A percentile compares a stretch with the other conserved stretches of the same genome.
Evolutionary conservation across 805 yeast species (phyloP).

Genomic region (Starmera dryadoides): DNA sequence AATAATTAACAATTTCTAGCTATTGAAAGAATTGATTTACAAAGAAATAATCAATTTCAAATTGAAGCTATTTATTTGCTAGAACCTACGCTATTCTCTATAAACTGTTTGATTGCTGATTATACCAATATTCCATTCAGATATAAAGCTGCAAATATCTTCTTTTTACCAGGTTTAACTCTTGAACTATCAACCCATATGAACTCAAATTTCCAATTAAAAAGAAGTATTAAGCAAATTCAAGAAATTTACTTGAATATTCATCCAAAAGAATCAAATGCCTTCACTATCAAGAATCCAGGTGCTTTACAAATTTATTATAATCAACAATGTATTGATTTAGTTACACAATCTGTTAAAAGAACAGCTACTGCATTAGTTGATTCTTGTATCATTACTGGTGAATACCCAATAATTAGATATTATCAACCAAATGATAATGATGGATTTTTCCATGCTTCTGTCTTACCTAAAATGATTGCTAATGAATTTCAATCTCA

Average conservation of each 20-base stretch:
- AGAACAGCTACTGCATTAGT: conserved; percentile 59
- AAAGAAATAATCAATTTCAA: conserved; percentile 52
- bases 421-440: conserved; percentile 50
- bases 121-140: conserved; percentile 56
- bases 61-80: conserved; percentile 77
- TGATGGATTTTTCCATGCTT: conserved; percentile 43
- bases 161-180: conserved; percentile 58
- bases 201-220: conserved; percentile 21
- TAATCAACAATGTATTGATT: conserved; percentile 53
- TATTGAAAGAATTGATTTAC: conserved; percentile 55
- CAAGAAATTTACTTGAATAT: conserved; percentile 40
- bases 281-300: conserved; percentile 59
- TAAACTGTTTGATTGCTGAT: conserved; percentile 77
- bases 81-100: conserved; percentile 58
- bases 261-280: conserved; percentile 62
- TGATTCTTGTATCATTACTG: conserved; percentile 67
- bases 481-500: conserved; percentile 66
- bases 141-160: conserved; percentile 66
- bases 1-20: conserved; percentile 27
- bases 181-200: conserved; percentile 21
- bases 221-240: conserved; percentile 23
- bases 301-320: conserved; percentile 68
- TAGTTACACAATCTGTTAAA: conserved; percentile 51
- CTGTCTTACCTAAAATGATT: conserved; percentile 56
- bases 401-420: conserved; percentile 84